Conservation (phyloP, 2,329 filamentous ascomycete species). For the Fusarium continuum region DNA sequence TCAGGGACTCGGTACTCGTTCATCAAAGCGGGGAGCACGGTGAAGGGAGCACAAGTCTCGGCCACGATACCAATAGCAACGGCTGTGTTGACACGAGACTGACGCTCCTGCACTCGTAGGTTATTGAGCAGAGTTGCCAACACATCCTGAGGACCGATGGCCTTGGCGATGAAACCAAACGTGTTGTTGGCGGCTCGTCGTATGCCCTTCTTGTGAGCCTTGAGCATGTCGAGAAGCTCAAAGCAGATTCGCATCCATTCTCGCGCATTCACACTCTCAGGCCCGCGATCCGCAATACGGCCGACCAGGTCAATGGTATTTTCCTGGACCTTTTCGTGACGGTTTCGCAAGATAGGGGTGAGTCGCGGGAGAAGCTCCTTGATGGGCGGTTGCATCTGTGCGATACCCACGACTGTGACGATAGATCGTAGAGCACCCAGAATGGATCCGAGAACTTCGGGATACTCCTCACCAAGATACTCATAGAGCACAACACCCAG, state of each 20-base stretch:
- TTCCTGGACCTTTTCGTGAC: slow-evolving; percentile 98
- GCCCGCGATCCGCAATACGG: slow-evolving; percentile 95
- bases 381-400: slow-evolving; percentile 98
- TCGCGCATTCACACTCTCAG: slow-evolving; percentile 93
- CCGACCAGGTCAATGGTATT: slow-evolving; percentile 98
- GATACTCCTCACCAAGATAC: slow-evolving; percentile 98
- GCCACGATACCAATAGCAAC: slow-evolving; percentile 98
- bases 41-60: slow-evolving; percentile 98
- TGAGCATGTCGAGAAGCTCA: slow-evolving; percentile 98
- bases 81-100: slow-evolving; percentile 97
- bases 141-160: slow-evolving; percentile 97
- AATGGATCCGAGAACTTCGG: slow-evolving; percentile 96
- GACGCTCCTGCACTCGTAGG: slow-evolving; percentile 93
- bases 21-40: slow-evolving; percentile 97
- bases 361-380: slow-evolving; percentile 93
- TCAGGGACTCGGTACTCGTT: slow-evolving; percentile 99
- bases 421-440: slow-evolving; percentile 94
- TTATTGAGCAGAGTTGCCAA: slow-evolving; percentile 96
- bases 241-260: slow-evolving; percentile 99
- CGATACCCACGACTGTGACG: slow-evolving; percentile 96
- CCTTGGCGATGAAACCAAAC: slow-evolving; percentile 99
- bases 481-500: slow-evolving; percentile 95
- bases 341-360: slow-evolving; percentile 97
- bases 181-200: slow-evolving; percentile 98
- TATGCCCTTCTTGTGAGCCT: slow-evolving; percentile 99